These are phyloP conservation scores for Penicillium occitanis DNA, from an alignment of 2,329 filamentous ascomycete genomes.

Conservation along the genomic window DNA sequence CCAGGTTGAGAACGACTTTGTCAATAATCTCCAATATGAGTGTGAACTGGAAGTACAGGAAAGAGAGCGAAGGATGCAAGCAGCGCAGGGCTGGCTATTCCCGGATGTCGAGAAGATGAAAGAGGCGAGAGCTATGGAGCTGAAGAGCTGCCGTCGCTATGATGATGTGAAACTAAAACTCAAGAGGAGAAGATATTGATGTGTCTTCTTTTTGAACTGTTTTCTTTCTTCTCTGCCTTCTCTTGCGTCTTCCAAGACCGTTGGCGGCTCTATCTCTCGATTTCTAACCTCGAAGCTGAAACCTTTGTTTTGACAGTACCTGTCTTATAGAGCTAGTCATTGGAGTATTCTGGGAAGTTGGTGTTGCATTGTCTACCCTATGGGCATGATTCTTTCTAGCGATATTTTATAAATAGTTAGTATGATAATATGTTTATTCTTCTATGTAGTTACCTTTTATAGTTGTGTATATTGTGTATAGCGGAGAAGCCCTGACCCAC, in stretches of 20 bases:
- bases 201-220: conserved; percentile 12
- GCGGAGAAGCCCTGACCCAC: conserved; percentile 12
- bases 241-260: conserved; percentile 13
- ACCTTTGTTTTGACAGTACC: background rate
- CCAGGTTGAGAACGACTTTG: conserved; percentile 70
- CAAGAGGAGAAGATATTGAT: conserved; percentile 23
- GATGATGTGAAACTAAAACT: conserved; percentile 52
- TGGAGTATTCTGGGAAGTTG: conserved; percentile 10
- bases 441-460: background rate
- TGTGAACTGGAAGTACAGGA: conserved; percentile 73
- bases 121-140: conserved; percentile 61
- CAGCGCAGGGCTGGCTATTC: conserved; percentile 85
- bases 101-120: conserved; percentile 77
- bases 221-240: conserved; percentile 12
- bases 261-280: background rate
- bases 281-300: background rate
- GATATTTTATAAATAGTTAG: background rate
- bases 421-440: background rate
- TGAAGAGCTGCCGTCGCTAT: conserved; percentile 60
- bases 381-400: background rate
- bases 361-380: conserved; percentile 6
- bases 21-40: conserved; percentile 64
- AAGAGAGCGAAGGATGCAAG: conserved; percentile 67
- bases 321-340: conserved; percentile 16
- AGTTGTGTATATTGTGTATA: background rate